Evolutionary conservation across 2,329 filamentous ascomycete genomes (phyloP).

Genomic region (Davidsoniella virescens): DNA sequence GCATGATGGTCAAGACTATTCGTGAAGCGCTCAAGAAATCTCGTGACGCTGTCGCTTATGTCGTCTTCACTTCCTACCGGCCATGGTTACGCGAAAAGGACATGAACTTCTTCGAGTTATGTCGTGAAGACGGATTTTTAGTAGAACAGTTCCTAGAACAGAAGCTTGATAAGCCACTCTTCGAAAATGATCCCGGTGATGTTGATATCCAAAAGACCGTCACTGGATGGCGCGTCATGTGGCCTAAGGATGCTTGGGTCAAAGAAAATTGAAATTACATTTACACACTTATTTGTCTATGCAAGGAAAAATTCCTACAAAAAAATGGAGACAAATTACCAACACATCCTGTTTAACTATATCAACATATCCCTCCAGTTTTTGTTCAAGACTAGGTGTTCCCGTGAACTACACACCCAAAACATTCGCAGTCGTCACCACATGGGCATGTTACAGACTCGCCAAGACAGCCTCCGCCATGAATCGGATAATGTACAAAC

Average conservation of each 20-base stretch:
- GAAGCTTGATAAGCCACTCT: slow-evolving; percentile 72
- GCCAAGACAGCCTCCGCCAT: slow-evolving; percentile 30
- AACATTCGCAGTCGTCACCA: slow-evolving; percentile 41
- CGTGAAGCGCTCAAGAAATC: slow-evolving; percentile 44
- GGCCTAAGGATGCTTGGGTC: slow-evolving; percentile 30
- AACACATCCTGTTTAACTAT: too few relatives aligned
- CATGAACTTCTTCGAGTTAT: slow-evolving; percentile 70
- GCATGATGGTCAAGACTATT: slow-evolving; percentile 58
- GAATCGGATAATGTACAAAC: slow-evolving; percentile 39
- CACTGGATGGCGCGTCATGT: slow-evolving; percentile 58
- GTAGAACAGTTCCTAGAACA: slow-evolving; percentile 71
- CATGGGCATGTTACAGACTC: slow-evolving; percentile 37
- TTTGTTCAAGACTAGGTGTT: not conserved
- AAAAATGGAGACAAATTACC: too few relatives aligned
- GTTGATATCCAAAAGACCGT: slow-evolving; percentile 67
- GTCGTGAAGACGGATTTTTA: slow-evolving; percentile 49
- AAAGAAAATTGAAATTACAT: not conserved
- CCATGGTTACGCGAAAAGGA: slow-evolving; percentile 82
- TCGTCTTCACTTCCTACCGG: slow-evolving; percentile 89
- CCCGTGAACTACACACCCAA: slow-evolving; percentile 38
- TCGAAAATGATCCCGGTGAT: slow-evolving; percentile 77
- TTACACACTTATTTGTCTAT: too few relatives aligned
- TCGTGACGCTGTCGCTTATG: slow-evolving; percentile 48
- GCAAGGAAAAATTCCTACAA: too few relatives aligned
- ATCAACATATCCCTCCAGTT: not conserved